A percentile compares a stretch with the other conserved stretches of the same genome.
These are phyloP conservation scores for Filosporella fistucella DNA, from an alignment of 495 filamentous ascomycete genomes.

Conservation along the genomic window DNA sequence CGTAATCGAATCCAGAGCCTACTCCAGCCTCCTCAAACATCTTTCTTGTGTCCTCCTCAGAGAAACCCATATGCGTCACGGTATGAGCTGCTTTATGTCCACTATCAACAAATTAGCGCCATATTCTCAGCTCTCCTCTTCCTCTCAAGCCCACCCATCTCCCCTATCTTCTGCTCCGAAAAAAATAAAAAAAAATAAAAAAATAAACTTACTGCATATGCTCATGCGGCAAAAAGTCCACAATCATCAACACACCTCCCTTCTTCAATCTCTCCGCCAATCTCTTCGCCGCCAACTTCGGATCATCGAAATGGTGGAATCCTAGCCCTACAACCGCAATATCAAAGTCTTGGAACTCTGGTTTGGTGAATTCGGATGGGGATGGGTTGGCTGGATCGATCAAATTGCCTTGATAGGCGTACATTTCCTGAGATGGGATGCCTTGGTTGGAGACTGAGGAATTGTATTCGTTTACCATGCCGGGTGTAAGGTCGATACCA, in stretches of 20 bases:
- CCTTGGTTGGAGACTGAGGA: conserved; percentile 19
- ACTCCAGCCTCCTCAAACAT: conserved; percentile 22
- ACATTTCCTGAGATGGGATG: conserved; percentile 21
- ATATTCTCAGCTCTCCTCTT: no score
- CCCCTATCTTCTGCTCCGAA: not conserved
- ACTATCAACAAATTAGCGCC: not conserved
- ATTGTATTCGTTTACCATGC: conserved; percentile 26
- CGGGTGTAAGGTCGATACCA: conserved; percentile 23
- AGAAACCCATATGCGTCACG: conserved; percentile 22
- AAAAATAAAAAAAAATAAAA: not conserved
- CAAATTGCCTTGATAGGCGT: conserved; percentile 21
- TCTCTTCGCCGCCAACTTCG: conserved; percentile 13
- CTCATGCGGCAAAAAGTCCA: conserved; percentile 27
- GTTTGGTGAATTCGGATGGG: conserved; percentile 2
- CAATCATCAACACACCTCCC: conserved; percentile 27
- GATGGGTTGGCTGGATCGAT: conserved; percentile 10
- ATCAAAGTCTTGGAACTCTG: conserved; percentile 23
- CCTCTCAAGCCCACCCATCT: no score
- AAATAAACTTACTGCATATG: no score
- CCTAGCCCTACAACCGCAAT: conserved; percentile 23
- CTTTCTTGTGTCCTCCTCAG: conserved; percentile 15
- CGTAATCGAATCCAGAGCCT: conserved; percentile 15
- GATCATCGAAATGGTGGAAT: conserved; percentile 26
- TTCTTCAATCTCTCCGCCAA: conserved; percentile 39
- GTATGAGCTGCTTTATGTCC: conserved; percentile 14